Evolutionary conservation across 202 grass and related monocot species (phyloP), one percentile per base, ranked within the genome.

Genomic region (Panicum virgatum): DNA sequence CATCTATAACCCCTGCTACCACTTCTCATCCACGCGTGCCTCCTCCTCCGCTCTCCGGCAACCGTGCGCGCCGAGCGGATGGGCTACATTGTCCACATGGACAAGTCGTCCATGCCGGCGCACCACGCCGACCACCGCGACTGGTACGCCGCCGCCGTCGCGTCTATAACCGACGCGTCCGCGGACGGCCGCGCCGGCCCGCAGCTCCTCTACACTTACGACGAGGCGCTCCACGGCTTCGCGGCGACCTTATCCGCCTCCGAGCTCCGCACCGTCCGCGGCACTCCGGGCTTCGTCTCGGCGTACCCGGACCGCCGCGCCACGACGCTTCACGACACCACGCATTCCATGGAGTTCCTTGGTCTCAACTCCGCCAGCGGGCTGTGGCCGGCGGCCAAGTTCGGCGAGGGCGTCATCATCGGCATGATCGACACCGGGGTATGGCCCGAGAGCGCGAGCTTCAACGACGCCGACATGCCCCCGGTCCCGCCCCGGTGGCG

Each of bases 401-500:
- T 85, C 43, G 92, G 92, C 20, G 86, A 98, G 59, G 96, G 83
- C 26, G 92, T 95, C 66, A 93, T 93, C 70, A 88, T 98, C 80
- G 95, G 92, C 46, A 69, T 98, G 62, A 82, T 98, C 69, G 90
- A 98, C 81, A 83, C 62, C 0, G 92, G 92, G 0, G 47, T 98
- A 18, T 94, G 90, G 90, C 95, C 90, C 0, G 90, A 98, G 88
- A 98, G 92, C 75, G 84, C 72, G n/a, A 98, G 92, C 87, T 98
- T 92, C 76, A 0, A 43, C n/a, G 92, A 94, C 68, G 67, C 37
- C 13, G 79, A 77, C 64, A 76, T 95, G 70, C 3, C 72, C 1
- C 60, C 88, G 0, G 80, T 86, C 20, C 95, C 92, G 5, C 46
- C 87, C 23, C 74, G 84, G 29, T 93, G 95, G 95, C 76, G 67